A percentile compares a stretch with the other conserved stretches of the same genome.
These are phyloP conservation scores for Chrysochromulina parva DNA, from an alignment of 78 protist species.

Conservation along the genomic window DNA sequence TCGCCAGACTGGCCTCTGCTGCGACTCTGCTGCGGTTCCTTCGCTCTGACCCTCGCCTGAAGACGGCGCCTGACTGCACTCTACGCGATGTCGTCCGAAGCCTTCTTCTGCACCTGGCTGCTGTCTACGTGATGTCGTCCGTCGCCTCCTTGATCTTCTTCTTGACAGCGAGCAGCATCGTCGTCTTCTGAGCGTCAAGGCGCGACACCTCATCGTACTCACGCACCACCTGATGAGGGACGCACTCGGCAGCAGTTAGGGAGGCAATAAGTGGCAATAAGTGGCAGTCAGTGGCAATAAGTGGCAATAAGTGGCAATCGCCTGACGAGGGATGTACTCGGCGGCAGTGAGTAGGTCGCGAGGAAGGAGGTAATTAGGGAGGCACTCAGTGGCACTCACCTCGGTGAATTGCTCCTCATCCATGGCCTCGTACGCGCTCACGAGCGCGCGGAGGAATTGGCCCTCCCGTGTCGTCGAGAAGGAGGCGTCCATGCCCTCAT, in stretches of 20 bases:
- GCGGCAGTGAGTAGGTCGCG: neutral
- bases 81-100: too few species aligned
- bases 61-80: too few species aligned
- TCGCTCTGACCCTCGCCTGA: too few species aligned
- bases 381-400: neutral
- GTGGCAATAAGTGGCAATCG: too few species aligned
- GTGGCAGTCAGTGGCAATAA: too few species aligned
- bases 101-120: too few species aligned
- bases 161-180: constrained; percentile 46
- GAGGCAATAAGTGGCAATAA: too few species aligned
- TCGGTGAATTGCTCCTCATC: constrained; percentile 55
- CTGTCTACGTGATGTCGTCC: neutral
- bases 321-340: too few species aligned
- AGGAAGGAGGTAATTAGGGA: constrained; percentile 26
- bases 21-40: too few species aligned
- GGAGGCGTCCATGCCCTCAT: constrained; percentile 61
- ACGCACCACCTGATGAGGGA: neutral
- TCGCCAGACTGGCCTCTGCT: too few species aligned
- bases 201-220: constrained; percentile 32
- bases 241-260: too few species aligned
- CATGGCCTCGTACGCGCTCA: constrained; percentile 34
- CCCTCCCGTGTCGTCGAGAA: constrained; percentile 60
- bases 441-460: constrained; percentile 48
- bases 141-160: neutral
- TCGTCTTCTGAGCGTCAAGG: constrained; percentile 66